Evolutionary conservation across 768 basidiomycete species (phyloP).

Genomic region (Tubosaeta sp.): DNA sequence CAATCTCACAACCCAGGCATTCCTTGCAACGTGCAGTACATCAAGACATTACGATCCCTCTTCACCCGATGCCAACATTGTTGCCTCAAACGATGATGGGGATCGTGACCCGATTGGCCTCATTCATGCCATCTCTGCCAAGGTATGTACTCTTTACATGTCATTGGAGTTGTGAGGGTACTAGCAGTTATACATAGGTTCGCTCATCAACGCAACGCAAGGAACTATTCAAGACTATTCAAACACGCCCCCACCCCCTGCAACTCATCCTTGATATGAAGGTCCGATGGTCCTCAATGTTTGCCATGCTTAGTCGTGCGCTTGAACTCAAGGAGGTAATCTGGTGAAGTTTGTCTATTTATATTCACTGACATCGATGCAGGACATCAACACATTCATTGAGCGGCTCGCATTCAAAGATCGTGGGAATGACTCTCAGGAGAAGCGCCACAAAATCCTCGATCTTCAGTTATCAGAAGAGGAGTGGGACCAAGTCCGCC

Average conservation of each 20-base stretch:
- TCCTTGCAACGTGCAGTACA: background rate
- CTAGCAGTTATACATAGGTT: background rate
- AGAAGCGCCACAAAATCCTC: background rate
- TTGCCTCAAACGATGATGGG: background rate
- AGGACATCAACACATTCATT: background rate
- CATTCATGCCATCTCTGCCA: constrained; percentile 1
- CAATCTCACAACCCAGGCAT: background rate
- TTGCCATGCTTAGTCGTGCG: constrained; percentile 1
- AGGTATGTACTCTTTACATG: no score
- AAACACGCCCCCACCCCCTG: background rate
- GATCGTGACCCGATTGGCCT: constrained; percentile 1
- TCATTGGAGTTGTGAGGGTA: no score
- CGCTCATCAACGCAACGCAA: constrained; percentile 1
- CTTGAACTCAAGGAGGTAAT: constrained; percentile 2
- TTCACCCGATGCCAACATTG: background rate
- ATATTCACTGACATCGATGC: background rate
- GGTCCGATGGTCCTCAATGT: constrained; percentile 5
- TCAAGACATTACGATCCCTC: constrained; percentile 1
- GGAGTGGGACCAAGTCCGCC: background rate
- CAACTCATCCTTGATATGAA: constrained; percentile 6
- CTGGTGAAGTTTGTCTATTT: no score
- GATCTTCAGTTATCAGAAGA: background rate
- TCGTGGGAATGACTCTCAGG: background rate
- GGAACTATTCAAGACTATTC: constrained; percentile 5
- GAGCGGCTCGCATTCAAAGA: background rate